phyloP scores from a whole-genome alignment of 129 eudicot genomes.

The Arctium lappa region DNA sequence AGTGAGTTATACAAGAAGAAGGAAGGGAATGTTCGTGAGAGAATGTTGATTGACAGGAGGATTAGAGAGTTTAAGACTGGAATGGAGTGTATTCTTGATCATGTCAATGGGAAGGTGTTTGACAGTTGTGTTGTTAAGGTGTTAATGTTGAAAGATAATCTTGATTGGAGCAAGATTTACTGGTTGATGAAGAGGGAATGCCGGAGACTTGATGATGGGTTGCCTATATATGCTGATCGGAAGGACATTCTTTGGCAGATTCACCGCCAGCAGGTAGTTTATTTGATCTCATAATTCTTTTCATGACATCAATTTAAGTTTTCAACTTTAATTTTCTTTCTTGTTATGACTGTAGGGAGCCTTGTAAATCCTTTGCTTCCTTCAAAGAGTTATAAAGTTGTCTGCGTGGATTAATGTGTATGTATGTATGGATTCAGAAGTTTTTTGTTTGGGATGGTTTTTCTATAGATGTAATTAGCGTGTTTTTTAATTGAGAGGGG shows the following conservation, averaged over 20 bases:
- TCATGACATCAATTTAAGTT: background rate
- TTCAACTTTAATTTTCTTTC: background rate
- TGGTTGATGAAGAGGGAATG: conserved; percentile 70
- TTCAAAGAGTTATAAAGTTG: no score
- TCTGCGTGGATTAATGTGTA: no score
- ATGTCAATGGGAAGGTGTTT: conserved; percentile 41
- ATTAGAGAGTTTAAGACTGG: conserved; percentile 52
- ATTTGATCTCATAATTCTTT: background rate
- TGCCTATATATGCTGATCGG: conserved; percentile 77
- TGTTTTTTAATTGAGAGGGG: no score
- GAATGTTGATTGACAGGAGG: conserved; percentile 33
- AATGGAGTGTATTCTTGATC: conserved; percentile 43
- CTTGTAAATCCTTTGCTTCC: no score
- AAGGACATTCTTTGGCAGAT: conserved; percentile 46
- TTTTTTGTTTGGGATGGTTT: no score
- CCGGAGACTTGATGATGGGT: conserved; percentile 62
- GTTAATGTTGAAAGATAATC: conserved; percentile 30
- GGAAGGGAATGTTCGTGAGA: conserved; percentile 41
- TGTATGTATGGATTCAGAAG: no score
- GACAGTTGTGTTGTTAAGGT: conserved; percentile 32
- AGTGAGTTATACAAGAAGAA: conserved; percentile 33
- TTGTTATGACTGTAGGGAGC: background rate
- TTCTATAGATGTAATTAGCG: no score
- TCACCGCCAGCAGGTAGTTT: conserved; percentile 54
- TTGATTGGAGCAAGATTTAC: conserved; percentile 58